Percentiles rank a stretch among this genome's conserved stretches.
Conservation (phyloP, 352 stramenopile species). For the Pythium biforme region DNA sequence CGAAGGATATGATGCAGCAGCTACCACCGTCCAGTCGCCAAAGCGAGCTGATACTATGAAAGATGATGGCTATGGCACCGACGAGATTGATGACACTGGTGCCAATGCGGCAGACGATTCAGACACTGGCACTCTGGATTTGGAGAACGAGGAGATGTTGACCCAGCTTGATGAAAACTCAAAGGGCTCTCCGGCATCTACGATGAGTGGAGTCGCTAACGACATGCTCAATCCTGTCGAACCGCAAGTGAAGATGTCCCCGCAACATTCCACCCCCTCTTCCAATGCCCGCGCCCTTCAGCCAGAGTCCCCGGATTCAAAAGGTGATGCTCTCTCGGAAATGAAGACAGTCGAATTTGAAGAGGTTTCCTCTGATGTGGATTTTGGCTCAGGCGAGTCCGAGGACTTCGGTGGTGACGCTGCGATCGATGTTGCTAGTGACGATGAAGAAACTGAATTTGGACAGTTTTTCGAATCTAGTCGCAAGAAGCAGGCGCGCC, state of each 20-base stretch:
- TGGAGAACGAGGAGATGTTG: constrained; percentile 10
- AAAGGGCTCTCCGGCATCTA: background rate
- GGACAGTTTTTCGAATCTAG: constrained; percentile 17
- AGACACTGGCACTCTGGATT: constrained; percentile 22
- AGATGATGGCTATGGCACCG: constrained; percentile 12
- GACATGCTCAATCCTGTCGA: constrained; percentile 20
- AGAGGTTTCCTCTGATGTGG: constrained; percentile 21
- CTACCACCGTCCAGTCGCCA: no score
- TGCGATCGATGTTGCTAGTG: background rate
- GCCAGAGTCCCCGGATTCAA: background rate
- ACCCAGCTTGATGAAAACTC: background rate
- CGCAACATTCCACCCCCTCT: constrained; percentile 1
- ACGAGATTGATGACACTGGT: constrained; percentile 3
- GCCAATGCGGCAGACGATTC: constrained; percentile 4
- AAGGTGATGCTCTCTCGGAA: constrained; percentile 4
- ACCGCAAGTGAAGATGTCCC: constrained; percentile 21
- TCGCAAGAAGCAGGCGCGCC: constrained; percentile 7
- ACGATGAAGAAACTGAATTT: constrained; percentile 18
- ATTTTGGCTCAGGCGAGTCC: constrained; percentile 25
- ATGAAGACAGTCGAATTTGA: constrained; percentile 19
- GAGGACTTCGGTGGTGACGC: constrained; percentile 15
- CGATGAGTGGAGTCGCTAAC: background rate
- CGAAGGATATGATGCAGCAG: no score
- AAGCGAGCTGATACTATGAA: background rate
- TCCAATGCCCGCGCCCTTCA: constrained; percentile 5